These are phyloP conservation scores for Phytophthora ramorum DNA, from an alignment of 352 stramenopile species.

Conservation along the genomic window DNA sequence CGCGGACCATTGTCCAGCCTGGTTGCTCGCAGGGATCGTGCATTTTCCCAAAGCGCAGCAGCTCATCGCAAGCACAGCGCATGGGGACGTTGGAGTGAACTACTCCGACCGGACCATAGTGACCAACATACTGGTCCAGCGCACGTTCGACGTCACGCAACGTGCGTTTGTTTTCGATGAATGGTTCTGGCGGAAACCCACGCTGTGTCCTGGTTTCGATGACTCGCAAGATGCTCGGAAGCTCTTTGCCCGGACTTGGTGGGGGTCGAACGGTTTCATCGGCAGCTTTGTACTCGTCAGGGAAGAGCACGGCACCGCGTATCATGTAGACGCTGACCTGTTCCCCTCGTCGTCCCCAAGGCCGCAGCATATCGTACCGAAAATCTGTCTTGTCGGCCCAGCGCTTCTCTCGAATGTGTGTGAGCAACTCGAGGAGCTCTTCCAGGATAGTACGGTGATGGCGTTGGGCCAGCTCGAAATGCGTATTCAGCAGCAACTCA, in stretches of 20 bases:
- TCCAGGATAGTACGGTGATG: conserved; percentile 60
- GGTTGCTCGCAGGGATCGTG: conserved; percentile 67
- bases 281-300: conserved; percentile 43
- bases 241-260: conserved; percentile 20
- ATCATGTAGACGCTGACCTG: conserved; percentile 59
- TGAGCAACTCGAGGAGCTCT: conserved; percentile 62
- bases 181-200: conserved; percentile 69
- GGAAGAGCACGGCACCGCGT: conserved; percentile 51
- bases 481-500: conserved; percentile 50
- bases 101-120: conserved; percentile 70
- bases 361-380: conserved; percentile 65
- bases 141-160: conserved; percentile 51
- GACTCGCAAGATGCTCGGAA: conserved; percentile 73
- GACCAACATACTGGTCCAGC: conserved; percentile 65
- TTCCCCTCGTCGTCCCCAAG: conserved; percentile 70
- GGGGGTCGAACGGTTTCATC: conserved; percentile 27
- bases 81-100: conserved; percentile 70
- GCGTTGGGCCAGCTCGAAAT: conserved; percentile 60
- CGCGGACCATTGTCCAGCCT: conserved; percentile 70
- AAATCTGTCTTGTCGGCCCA: conserved; percentile 85
- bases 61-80: conserved; percentile 72
- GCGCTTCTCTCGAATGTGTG: conserved; percentile 60
- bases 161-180: conserved; percentile 47
- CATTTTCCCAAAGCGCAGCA: conserved; percentile 72
- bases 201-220: conserved; percentile 68